Base-by-base conservation (phyloP, 140 eudicot genomes). In the Bidens hawaiensis region DNA sequence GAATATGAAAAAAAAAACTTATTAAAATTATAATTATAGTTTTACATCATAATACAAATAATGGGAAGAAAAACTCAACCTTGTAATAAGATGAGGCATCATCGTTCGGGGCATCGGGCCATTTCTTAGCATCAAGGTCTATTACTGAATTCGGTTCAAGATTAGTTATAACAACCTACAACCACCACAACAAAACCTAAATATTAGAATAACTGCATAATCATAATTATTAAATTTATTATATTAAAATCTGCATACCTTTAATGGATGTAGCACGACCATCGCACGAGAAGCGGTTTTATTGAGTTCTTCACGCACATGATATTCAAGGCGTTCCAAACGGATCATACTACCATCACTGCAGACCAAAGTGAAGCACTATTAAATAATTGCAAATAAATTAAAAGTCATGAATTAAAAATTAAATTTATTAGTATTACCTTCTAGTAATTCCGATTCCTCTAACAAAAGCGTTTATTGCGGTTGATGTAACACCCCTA, bases 381-480 rank as follows among this genome's bases (percentile, higher is more conserved):
- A 38, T 48, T 43, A 25, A 31, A 18, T 47, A 57, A 14, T 16
- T 21, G 15, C 3, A 4, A 38, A 38, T n/a, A n/a, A n/a, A n/a
- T n/a, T n/a, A n/a, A n/a, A 28, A 11, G n/a, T 36, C 12, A 3
- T 6, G 57, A 27, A 25, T 17, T 10, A 45, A 14, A 70, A 25
- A 51, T 5, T 4, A 15, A 36, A 46, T 14, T 16, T 4, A n/a
- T n/a, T n/a, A 41, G 25, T 28, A 70, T 53, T 62, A 91, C 99
- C 99, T 88, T 85, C 96, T 81, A 30, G 96, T 93, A 25, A 93
- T 93, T 56, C 99, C 99, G 36, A 88, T 77, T 59, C 96, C 99
- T 57, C 86, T 84, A 70, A 88, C 99, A 71, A 93, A 93, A 45
- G 87, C 59, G 64, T 88, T 93, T 17, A 93, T 88, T 53, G 99